phyloP scores from a whole-genome alignment of 169 alveolate genomes.

The Babesia bovis region DNA sequence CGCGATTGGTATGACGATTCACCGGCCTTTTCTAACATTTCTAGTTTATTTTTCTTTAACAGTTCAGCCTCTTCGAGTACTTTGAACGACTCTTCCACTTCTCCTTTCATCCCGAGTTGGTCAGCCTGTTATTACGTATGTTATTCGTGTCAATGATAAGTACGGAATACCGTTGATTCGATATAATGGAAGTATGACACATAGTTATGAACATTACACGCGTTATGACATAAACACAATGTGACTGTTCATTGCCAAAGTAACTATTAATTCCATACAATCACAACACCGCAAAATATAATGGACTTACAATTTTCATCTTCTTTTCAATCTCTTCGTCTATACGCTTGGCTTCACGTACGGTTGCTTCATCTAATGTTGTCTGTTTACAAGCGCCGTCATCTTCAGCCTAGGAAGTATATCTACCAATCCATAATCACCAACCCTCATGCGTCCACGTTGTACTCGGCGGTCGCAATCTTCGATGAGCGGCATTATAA shows the following conservation, averaged over 20 bases:
- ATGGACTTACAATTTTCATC: constrained; percentile 48
- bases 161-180: background rate
- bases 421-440: background rate
- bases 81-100: constrained; percentile 74
- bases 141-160: background rate
- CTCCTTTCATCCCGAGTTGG: constrained; percentile 74
- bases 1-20: constrained; percentile 73
- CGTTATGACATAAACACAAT: too few species aligned
- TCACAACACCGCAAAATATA: background rate
- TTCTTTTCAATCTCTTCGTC: constrained; percentile 57
- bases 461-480: constrained; percentile 77
- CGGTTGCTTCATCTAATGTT: constrained; percentile 43
- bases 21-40: constrained; percentile 75
- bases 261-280: too few species aligned
- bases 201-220: too few species aligned
- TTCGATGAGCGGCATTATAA: constrained; percentile 76
- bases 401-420: constrained; percentile 46
- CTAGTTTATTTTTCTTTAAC: constrained; percentile 70
- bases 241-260: too few species aligned
- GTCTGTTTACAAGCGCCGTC: constrained; percentile 51
- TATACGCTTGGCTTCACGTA: constrained; percentile 59
- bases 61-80: constrained; percentile 74
- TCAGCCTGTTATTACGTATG: constrained; percentile 25
- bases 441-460: constrained; percentile 67
- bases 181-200: too few species aligned